phyloP scores from a whole-genome alignment of 495 filamentous ascomycete species.

The Aspergillus avenaceus region DNA sequence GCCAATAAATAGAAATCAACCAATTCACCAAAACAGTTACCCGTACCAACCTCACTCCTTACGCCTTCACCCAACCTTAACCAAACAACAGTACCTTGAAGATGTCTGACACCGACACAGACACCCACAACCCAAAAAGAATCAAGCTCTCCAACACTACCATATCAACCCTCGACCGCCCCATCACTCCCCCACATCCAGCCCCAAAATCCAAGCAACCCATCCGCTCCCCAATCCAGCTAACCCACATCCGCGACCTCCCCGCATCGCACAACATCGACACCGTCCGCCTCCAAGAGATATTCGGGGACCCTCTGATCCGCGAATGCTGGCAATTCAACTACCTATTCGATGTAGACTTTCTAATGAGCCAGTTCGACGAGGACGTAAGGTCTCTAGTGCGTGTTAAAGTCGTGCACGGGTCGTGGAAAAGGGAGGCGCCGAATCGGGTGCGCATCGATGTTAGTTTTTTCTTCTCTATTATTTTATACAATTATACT shows the following conservation, averaged over 20 bases:
- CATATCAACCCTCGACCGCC: conserved; percentile 31
- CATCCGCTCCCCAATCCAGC: conserved; percentile 63
- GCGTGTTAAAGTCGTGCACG: conserved; percentile 75
- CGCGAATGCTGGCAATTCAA: conserved; percentile 89
- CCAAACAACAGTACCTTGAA: too few relatives aligned
- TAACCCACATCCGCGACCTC: conserved; percentile 68
- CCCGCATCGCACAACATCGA: conserved; percentile 59
- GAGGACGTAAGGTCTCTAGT: conserved; percentile 61
- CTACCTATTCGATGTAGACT: conserved; percentile 78
- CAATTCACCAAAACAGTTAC: too few relatives aligned
- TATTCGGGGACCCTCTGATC: conserved; percentile 79
- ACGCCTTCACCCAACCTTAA: too few relatives aligned
- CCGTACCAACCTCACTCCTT: too few relatives aligned
- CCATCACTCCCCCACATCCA: conserved; percentile 29
- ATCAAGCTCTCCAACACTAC: conserved; percentile 10
- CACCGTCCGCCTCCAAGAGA: conserved; percentile 61
- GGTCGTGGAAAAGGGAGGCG: conserved; percentile 80
- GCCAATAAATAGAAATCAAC: too few relatives aligned
- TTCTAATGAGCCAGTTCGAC: conserved; percentile 67
- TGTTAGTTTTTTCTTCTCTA: conserved; percentile 37
- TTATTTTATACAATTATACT: neutral
- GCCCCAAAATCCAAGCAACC: conserved; percentile 7
- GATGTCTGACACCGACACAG: too few relatives aligned
- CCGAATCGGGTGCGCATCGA: conserved; percentile 54
- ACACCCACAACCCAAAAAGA: conserved; percentile 14